Percentiles rank a stretch among this genome's conserved stretches.
Conservation (phyloP, 202 grass and related monocot genomes). For the Cymbopogon flexuosus region DNA sequence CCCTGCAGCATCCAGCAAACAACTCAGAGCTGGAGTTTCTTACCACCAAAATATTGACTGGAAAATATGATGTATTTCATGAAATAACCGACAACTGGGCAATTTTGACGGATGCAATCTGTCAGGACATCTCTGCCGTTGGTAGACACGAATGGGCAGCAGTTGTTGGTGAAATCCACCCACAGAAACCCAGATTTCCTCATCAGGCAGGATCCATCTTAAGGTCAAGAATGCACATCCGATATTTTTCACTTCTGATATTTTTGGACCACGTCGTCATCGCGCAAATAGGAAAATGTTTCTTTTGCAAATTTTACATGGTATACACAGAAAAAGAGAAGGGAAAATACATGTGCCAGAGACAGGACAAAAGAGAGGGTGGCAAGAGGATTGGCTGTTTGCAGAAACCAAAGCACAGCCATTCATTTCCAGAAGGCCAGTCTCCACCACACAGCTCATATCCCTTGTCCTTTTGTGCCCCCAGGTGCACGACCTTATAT, state of each 20-base stretch:
- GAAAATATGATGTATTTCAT: neutral
- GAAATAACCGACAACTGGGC: neutral
- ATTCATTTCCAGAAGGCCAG: conserved; percentile 54
- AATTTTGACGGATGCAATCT: conserved; percentile 34
- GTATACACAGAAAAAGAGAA: conserved; percentile 33
- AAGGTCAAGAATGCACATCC: conserved; percentile 32
- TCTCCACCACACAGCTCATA: conserved; percentile 88
- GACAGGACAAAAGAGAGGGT: conserved; percentile 50
- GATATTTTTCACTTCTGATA: conserved; percentile 41
- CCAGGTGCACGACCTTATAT: conserved; percentile 52
- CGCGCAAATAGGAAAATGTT: conserved; percentile 1
- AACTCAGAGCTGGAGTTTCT: neutral
- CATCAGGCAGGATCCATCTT: conserved; percentile 32
- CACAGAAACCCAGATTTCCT: conserved; percentile 31
- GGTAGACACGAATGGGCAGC: conserved; percentile 3
- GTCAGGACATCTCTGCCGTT: conserved; percentile 29
- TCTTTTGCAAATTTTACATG: conserved; percentile 19
- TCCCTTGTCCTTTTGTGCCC: conserved; percentile 41
- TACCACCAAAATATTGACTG: neutral
- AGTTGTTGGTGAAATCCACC: conserved; percentile 28
- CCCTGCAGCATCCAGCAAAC: neutral
- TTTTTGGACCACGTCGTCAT: neutral
- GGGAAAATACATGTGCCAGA: conserved; percentile 25
- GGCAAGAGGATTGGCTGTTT: conserved; percentile 42
- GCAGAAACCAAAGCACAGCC: conserved; percentile 54